Base-by-base conservation (phyloP, 495 filamentous ascomycete species). In the Viridothelium virens region DNA sequence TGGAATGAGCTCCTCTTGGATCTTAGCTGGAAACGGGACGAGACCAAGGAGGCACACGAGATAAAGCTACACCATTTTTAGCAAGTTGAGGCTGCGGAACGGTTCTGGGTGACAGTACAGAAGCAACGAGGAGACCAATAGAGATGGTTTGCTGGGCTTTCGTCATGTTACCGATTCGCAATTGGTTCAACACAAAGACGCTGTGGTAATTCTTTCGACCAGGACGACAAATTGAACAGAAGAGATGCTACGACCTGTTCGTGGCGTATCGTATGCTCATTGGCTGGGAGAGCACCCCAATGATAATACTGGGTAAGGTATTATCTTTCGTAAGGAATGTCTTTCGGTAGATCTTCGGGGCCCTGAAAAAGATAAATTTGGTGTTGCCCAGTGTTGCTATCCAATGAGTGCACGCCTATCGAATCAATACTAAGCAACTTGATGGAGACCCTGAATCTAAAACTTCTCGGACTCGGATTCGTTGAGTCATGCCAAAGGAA, bases 121-220 rank as follows among this genome's bases (percentile, higher is more conserved):
- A 96, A 75, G 89, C 90, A 74, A 93, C 81, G 66, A 96, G 85
- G 70, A 96, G 86, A 70, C 85, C 85, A 67, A 95, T 80, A 50
- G 91, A 96, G 74, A 96, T 85, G 68, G 89, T 91, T 77, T 98
- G 92, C 74, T 92, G 90, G 33, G 94, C 94, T 77, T 91, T 90
- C 69, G 94, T 96, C 94, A 97, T 98, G 47, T 65, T 77, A 56
- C 53, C 9, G 25, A 9, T 4, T 36, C 53, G 4, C 2, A 36
- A 6, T 2, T 2, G 53, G 18, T 59, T 18, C 4, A 18, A 6
- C 36, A 2, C 18, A 18, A 36, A n/a, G n/a, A n/a, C n/a, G n/a
- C n/a, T n/a, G n/a, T n/a, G n/a, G n/a, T n/a, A n/a, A n/a, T n/a
- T n/a, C n/a, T n/a, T n/a, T n/a, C n/a, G n/a, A n/a, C n/a, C n/a